Conservation (phyloP, 208 protist species). For the Trypanosomatidae sp. region DNA sequence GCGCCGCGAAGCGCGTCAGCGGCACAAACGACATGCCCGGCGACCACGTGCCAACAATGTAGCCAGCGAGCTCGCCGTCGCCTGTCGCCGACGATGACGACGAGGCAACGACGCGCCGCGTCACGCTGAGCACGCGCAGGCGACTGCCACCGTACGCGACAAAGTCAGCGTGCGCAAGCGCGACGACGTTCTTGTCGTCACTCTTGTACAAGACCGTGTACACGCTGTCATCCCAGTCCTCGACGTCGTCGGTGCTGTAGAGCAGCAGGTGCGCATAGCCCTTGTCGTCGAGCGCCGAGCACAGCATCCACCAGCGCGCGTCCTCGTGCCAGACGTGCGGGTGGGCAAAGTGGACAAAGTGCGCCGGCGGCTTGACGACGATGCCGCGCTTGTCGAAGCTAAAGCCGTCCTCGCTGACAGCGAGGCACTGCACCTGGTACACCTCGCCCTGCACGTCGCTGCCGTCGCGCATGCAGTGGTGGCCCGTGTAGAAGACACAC, state of each 20-base stretch:
- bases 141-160: slow-evolving; percentile 12
- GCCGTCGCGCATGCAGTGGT: slow-evolving; percentile 33
- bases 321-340: slow-evolving; percentile 40
- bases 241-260: slow-evolving; percentile 43
- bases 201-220: slow-evolving; percentile 33
- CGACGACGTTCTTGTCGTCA: slow-evolving; percentile 39
- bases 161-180: slow-evolving; percentile 39
- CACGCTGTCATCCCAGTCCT: slow-evolving; percentile 56
- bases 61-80: too few species aligned
- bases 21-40: too few species aligned
- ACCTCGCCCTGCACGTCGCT: slow-evolving; percentile 23
- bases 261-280: slow-evolving; percentile 54
- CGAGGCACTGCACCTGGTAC: slow-evolving; percentile 52
- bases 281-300: slow-evolving; percentile 25
- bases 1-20: too few species aligned
- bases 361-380: slow-evolving; percentile 51
- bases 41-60: too few species aligned
- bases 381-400: slow-evolving; percentile 49
- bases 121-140: slow-evolving; percentile 24
- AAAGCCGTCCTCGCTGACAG: slow-evolving; percentile 54
- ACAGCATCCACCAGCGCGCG: slow-evolving; percentile 49
- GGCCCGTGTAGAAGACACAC: slow-evolving; percentile 47
- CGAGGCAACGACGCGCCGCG: too few species aligned
- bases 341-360: slow-evolving; percentile 31
- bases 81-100: too few species aligned